Conservation (phyloP, 768 basidiomycete species). For the Calocybe gangraenosa region DNA sequence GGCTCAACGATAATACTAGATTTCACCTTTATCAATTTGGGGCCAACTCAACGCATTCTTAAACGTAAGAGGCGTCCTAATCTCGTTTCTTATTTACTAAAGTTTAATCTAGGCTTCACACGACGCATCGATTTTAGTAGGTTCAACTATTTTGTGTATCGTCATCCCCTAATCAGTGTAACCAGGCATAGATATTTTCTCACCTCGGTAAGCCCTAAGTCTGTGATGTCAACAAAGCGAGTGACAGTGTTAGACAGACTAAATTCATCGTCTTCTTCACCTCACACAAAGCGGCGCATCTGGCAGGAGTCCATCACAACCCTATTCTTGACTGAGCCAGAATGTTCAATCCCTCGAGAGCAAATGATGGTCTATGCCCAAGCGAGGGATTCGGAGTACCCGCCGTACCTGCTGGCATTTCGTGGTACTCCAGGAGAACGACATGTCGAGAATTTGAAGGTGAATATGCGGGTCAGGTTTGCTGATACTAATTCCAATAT, state of each 20-base stretch:
- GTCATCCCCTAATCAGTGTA: not conserved
- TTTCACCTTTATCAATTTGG: constrained; percentile 57
- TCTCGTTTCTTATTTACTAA: not conserved
- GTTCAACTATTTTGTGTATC: constrained; percentile 20
- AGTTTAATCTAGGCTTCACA: constrained; percentile 39
- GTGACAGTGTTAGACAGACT: constrained; percentile 33
- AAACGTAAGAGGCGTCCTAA: constrained; percentile 45
- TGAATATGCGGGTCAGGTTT: constrained; percentile 17
- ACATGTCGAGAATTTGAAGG: constrained; percentile 78
- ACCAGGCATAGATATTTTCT: constrained; percentile 76
- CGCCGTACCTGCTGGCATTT: constrained; percentile 69
- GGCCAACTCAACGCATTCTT: constrained; percentile 46
- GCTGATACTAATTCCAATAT: no score
- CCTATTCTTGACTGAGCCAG: constrained; percentile 56
- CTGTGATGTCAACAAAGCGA: not conserved
- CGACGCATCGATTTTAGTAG: constrained; percentile 73
- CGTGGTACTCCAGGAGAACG: constrained; percentile 61
- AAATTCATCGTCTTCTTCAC: constrained; percentile 50
- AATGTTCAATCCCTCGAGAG: constrained; percentile 52
- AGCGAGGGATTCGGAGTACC: constrained; percentile 50
- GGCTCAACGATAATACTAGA: constrained; percentile 36
- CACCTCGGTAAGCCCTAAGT: constrained; percentile 48
- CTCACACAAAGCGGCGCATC: constrained; percentile 65
- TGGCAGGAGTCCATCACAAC: constrained; percentile 78
- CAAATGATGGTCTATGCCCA: constrained; percentile 59